Evolutionary conservation across 225 moss, liverwort and hornwort species (phyloP), one percentile per base, ranked within the genome.

Genomic region (Polytrichum commune): DNA sequence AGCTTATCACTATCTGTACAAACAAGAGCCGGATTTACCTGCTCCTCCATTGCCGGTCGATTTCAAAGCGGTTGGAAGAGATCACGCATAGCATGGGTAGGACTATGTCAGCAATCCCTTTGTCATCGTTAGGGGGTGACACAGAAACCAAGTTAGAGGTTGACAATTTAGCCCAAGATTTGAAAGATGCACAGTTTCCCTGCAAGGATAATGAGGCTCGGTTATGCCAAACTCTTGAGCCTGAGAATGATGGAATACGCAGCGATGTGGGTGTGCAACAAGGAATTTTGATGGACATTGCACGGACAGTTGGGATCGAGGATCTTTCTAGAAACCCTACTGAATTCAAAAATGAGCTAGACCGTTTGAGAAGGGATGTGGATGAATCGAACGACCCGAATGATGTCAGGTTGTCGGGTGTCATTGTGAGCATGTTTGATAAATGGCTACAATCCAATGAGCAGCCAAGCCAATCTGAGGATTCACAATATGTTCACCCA

Each of bases 231-330:
- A 93, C 90, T 20, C 74, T 95, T 75, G 98, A 98, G 77, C 85
- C 84, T 54, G 94, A 92, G 54, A 86, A 91, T 30, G 92, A 85
- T 6, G 74, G 71, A 72, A 80, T 93, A 53, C 88, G 90, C 8
- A 78, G 82, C 2, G 91, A 98, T 62, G 80, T 91, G 54, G 90
- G 88, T 5, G 91, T 98, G 67, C 98, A 98, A 82, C 84, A 90
- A 25, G 98, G 84, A 54, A 87, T 98, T 81, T 83, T 95, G 19
- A 95, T 98, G 98, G 98, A 98, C 67, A 91, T 95, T 60, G 98
- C 98, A 20, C 91, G 95, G 54, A 88, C 93, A 2, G 78, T 93
- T 65, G 98, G 98, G 1, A 87, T 98, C 22, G 90, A 93, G 57
- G 98, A 93, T 68, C 66, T 93, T 38, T 68, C 81, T 18, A 84